A percentile compares a stretch with the other conserved stretches of the same genome.
These are phyloP conservation scores for Polyplosphaeria fusca DNA, from an alignment of 495 filamentous ascomycete species.

Conservation along the genomic window DNA sequence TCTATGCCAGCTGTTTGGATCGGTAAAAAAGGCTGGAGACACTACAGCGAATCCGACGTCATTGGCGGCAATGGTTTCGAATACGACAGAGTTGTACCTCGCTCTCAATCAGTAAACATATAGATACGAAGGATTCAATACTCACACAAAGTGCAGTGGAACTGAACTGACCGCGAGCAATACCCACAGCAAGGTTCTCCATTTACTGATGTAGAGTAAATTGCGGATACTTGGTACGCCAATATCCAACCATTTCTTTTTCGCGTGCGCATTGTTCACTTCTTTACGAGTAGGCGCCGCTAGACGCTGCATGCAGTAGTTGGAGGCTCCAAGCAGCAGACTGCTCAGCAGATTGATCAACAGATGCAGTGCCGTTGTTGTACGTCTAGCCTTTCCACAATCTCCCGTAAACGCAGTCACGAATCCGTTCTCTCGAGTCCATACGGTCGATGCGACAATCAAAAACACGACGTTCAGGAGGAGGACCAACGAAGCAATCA, in stretches of 20 bases:
- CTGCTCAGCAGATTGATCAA: slow-evolving; percentile 20
- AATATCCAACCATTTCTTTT: slow-evolving; percentile 23
- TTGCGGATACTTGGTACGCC: slow-evolving; percentile 27
- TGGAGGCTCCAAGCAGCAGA: slow-evolving; percentile 17
- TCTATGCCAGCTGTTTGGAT: background rate
- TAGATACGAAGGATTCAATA: background rate
- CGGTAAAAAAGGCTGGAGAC: slow-evolving; percentile 35
- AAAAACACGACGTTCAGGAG: slow-evolving; percentile 11
- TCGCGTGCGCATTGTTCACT: slow-evolving; percentile 9
- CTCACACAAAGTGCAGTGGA: slow-evolving; percentile 27
- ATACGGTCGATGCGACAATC: slow-evolving; percentile 1
- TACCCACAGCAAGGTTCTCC: slow-evolving; percentile 7
- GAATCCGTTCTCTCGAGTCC: slow-evolving; percentile 6
- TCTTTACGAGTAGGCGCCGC: slow-evolving; percentile 18
- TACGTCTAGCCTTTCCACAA: background rate
- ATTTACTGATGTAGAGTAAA: slow-evolving; percentile 4
- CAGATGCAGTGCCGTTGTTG: slow-evolving; percentile 7
- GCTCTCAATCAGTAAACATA: background rate
- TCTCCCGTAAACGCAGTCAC: slow-evolving; percentile 6
- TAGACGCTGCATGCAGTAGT: slow-evolving; percentile 24
- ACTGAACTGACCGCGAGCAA: slow-evolving; percentile 14
- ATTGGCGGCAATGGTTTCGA: slow-evolving; percentile 42
- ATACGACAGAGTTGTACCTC: slow-evolving; percentile 47
- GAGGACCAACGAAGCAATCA: slow-evolving; percentile 1
- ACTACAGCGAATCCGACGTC: slow-evolving; percentile 41